Evolutionary conservation across 208 protist species (phyloP), one percentile per base, ranked within the genome.

Genomic region (Novymonas esmeraldas): DNA sequence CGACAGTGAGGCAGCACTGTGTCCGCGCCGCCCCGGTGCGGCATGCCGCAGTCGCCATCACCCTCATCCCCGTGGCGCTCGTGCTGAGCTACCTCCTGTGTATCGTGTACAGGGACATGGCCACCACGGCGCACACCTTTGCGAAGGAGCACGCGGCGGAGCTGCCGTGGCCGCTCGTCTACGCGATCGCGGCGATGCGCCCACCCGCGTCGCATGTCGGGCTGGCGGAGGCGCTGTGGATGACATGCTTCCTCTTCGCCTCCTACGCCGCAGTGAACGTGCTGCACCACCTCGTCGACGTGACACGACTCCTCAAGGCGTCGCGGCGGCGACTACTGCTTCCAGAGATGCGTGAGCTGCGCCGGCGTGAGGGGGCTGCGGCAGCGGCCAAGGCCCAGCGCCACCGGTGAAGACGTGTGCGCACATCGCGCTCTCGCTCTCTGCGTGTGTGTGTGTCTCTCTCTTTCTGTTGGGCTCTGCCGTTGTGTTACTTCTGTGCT

Each of bases 261-360:
- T 82, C 70, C 11, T 94, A 94, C 67, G 85, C 73, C 14, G 70
- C 57, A 2, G 54, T 73, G 41, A 45, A 81, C 33, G 46, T 94
- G 33, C 52, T 55, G 58, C 73, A 67, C 10, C 85, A 85, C 63
- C 29, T 91, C 34, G 60, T 92, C 6, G 81, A 90, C 33, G 70
- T 94, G 28, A 60, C 49, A 29, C 79, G 88, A 6, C 52, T 84
- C 28, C 48, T 94, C 54, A 91, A 90, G 69, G 60, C 85, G 20
- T 94, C 88, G 4, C 62, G 76, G 39, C 60, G 85, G 4, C 82
- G 88, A 28, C 31, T 89, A 3, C 26, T 82, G 34, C 69, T 74
- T 36, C 59, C 61, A 4, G 70, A 82, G 16, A 44, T 72, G 63
- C 62, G 59, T 3, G 46, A 54, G 55, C 13, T 52, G 31, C 49